Conservation (phyloP, 2,329 filamentous ascomycete genomes). For the Diplodia sapinea region DNA sequence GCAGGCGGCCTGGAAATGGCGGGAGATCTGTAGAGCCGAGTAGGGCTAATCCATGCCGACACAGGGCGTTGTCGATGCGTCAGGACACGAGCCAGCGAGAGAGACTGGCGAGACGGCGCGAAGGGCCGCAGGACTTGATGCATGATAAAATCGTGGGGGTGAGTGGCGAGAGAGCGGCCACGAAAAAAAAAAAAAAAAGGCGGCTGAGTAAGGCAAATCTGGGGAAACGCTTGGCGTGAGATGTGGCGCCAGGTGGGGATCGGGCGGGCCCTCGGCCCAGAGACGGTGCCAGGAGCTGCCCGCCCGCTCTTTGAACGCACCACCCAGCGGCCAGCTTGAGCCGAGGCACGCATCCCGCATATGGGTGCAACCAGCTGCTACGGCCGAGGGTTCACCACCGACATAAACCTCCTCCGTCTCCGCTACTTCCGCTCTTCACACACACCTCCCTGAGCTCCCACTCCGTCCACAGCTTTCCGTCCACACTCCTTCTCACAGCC, state of each 20-base stretch:
- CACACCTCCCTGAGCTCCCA: slow-evolving; percentile 1
- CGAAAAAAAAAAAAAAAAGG: slow-evolving; percentile 17
- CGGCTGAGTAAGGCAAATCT: slow-evolving; percentile 19
- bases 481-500: not conserved
- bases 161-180: slow-evolving; percentile 1
- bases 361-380: slow-evolving; percentile 10
- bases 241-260: slow-evolving; percentile 7
- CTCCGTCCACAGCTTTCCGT: not conserved
- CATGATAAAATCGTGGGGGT: not conserved
- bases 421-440: slow-evolving; percentile 11
- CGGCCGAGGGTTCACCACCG: slow-evolving; percentile 23
- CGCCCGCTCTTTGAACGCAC: slow-evolving; percentile 15
- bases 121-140: not conserved
- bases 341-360: slow-evolving; percentile 21
- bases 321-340: not conserved
- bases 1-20: not conserved
- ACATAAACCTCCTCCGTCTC: slow-evolving; percentile 33
- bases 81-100: not conserved
- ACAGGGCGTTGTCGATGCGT: not conserved
- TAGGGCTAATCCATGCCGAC: not conserved
- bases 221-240: slow-evolving; percentile 23
- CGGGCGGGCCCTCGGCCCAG: slow-evolving; percentile 1
- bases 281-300: slow-evolving; percentile 1
- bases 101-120: not conserved
- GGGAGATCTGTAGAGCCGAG: not conserved